Base-by-base conservation (phyloP, 805 yeast genomes). In the Blastobotrys muscicola region DNA sequence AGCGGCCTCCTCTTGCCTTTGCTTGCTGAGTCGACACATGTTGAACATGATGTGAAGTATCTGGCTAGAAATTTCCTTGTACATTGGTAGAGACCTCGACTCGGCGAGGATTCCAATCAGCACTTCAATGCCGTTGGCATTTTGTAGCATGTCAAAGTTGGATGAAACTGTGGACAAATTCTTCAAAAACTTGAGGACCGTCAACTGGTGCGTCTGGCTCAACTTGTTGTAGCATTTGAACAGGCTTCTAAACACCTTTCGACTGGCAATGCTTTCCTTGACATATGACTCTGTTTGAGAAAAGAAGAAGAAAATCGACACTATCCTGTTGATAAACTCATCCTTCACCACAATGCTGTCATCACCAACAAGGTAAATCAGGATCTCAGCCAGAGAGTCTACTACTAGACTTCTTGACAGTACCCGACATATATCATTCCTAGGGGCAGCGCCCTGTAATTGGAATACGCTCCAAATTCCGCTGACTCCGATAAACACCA, bases 21-120 rank as follows among this genome's bases (percentile, higher is more conserved):
- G 44, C 45, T 67, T 67, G 48, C 70, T 71, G 46, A 75, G 62
- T 34, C 73, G 68, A 50, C 80, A 73, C 45, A 73, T 66, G 49
- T 75, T 74, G 62, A 71, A 75, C 34, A 76, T 51, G 0, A 70
- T 63, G 0, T 77, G 80, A 41, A 75, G 65, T 5, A 72, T 57
- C 29, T 69, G 62, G 46, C 71, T 72, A 26, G 68, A 61, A 10
- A 68, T 61, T 41, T 68, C 71, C 42, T 67, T 67, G 52, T 58
- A 67, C 8, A 26, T 30, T 13, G 12, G 42, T 35, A 7, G 40
- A 12, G 9, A 38, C n/a, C 38, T 50, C 2, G 57, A 45, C n/a
- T 50, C 46, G 9, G 48, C 49, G 14, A 64, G 46, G 4, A 59
- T 54, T 2, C 56, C 51, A 2, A 72, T 67, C 42, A 74, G 55